phyloP scores from a whole-genome alignment of 2,329 filamentous ascomycete genomes.

The Septoria linicola region DNA sequence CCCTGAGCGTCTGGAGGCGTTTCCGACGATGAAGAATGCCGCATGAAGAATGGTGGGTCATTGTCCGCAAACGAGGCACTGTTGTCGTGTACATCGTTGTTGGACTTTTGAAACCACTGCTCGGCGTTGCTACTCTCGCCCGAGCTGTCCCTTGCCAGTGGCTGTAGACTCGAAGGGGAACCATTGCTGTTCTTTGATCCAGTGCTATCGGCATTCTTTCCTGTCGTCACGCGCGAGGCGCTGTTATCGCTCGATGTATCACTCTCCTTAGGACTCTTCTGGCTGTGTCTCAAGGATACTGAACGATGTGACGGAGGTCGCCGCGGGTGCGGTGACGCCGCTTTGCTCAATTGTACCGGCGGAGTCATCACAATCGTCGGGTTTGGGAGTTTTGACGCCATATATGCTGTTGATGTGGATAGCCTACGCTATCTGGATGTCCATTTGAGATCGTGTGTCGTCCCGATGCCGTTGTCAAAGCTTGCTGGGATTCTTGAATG shows the following conservation, averaged over 20 bases:
- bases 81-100: conserved; percentile 47
- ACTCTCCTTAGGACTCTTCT: conserved; percentile 21
- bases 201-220: conserved; percentile 5
- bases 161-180: conserved; percentile 44
- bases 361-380: conserved; percentile 28
- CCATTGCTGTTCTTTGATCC: conserved; percentile 22
- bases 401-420: conserved; percentile 11
- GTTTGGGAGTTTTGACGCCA: conserved; percentile 16
- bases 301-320: conserved; percentile 47
- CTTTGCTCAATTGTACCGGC: conserved; percentile 15
- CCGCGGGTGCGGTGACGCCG: conserved; percentile 30
- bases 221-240: conserved; percentile 6
- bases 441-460: conserved; percentile 10
- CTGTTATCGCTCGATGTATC: conserved; percentile 25
- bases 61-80: conserved; percentile 44
- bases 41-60: conserved; percentile 45
- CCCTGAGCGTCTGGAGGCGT: conserved; percentile 41
- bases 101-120: conserved; percentile 53
- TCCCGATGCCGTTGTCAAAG: neutral
- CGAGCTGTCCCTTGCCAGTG: conserved; percentile 44
- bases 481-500: neutral
- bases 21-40: conserved; percentile 41
- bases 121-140: conserved; percentile 54
- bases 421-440: conserved; percentile 10
- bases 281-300: conserved; percentile 44